Evolutionary conservation across 352 stramenopile genomes (phyloP).

Genomic region (Globisporangium ultimum): DNA sequence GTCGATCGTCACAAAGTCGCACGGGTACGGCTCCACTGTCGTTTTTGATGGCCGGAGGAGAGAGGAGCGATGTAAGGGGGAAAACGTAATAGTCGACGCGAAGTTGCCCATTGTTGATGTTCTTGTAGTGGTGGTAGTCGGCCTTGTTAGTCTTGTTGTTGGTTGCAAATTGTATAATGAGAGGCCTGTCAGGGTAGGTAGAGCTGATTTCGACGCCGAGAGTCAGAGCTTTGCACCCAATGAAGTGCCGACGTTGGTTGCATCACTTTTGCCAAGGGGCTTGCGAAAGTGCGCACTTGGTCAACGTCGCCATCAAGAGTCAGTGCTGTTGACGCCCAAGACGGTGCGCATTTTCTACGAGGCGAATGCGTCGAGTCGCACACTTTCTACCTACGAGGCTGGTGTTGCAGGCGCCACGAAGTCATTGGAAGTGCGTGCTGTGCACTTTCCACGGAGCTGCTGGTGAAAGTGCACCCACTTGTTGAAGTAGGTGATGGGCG

Average conservation of each 20-base stretch:
- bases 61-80: constrained; percentile 7
- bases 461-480: not conserved
- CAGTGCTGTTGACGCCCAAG: not conserved
- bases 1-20: constrained; percentile 12
- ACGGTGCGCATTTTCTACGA: constrained; percentile 10
- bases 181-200: not conserved
- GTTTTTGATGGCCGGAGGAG: constrained; percentile 6
- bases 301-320: not conserved
- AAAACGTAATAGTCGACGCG: constrained; percentile 24
- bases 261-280: not conserved
- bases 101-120: constrained; percentile 44
- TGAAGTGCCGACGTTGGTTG: too few species aligned
- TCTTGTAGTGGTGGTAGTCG: not conserved
- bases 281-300: too few species aligned
- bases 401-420: too few species aligned
- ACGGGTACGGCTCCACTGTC: constrained; percentile 2
- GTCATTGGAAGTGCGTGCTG: not conserved
- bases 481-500: constrained; percentile 1
- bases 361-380: not conserved
- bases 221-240: too few species aligned
- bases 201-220: too few species aligned
- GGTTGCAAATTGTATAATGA: constrained; percentile 43
- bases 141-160: not conserved
- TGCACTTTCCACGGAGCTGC: constrained; percentile 2
- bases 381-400: too few species aligned